Conservation (phyloP, 345 rosid species). For the Citropsis articulata region DNA sequence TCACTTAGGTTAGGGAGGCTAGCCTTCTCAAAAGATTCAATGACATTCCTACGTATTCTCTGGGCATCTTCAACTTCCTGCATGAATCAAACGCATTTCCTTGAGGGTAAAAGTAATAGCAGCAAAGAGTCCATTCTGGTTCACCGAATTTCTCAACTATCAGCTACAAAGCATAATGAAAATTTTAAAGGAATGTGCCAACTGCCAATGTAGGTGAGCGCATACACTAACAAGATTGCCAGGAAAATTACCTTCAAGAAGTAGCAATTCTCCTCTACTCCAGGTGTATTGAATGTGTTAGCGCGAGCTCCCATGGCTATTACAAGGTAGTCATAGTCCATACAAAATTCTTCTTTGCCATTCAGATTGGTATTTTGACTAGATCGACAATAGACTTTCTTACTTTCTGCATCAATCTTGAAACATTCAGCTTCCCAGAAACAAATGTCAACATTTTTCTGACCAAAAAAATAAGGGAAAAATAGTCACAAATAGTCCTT, state of each 20-base stretch:
- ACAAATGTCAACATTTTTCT: slow-evolving; percentile 55
- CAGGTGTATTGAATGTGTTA: slow-evolving; percentile 95
- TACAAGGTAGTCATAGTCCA: slow-evolving; percentile 88
- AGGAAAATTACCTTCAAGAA: slow-evolving; percentile 70
- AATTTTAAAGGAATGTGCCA: too few species aligned
- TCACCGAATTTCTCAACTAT: not conserved
- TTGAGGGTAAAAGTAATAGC: slow-evolving; percentile 2
- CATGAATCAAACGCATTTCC: slow-evolving; percentile 13
- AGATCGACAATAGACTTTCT: slow-evolving; percentile 76
- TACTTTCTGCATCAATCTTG: slow-evolving; percentile 75
- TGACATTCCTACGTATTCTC: slow-evolving; percentile 71
- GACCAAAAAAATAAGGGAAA: slow-evolving; percentile 1
- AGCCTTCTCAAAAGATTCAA: slow-evolving; percentile 92
- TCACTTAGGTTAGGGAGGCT: slow-evolving; percentile 79
- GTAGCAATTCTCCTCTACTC: slow-evolving; percentile 85
- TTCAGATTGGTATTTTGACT: slow-evolving; percentile 35
- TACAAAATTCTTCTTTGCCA: slow-evolving; percentile 67
- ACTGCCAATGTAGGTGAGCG: too few species aligned
- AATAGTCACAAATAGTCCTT: not conserved
- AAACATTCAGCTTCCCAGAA: slow-evolving; percentile 89
- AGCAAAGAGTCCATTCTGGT: not conserved
- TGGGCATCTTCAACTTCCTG: slow-evolving; percentile 99
- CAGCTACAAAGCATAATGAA: not conserved
- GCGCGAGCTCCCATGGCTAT: slow-evolving; percentile 94
- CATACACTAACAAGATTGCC: not conserved